Percentiles rank a stretch among this genome's conserved stretches.
These are phyloP conservation scores for Xylaria multiplex DNA, from an alignment of 2,329 filamentous ascomycete genomes.

Conservation along the genomic window DNA sequence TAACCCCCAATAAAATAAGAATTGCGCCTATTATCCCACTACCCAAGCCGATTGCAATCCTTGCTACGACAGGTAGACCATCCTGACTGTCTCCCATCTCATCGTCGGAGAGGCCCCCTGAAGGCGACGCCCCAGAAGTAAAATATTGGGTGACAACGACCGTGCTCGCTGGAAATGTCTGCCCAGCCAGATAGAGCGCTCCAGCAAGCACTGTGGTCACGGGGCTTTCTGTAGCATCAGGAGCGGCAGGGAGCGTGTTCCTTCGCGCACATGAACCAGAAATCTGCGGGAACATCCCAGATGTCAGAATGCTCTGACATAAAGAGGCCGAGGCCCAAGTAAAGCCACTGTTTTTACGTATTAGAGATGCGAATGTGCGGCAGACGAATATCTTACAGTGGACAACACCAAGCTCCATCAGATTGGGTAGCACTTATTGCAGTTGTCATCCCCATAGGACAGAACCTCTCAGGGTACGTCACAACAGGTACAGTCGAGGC, in stretches of 20 bases:
- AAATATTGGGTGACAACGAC: not conserved
- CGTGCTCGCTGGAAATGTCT: not conserved
- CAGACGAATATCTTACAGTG: constrained; percentile 4
- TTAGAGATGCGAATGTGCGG: not conserved
- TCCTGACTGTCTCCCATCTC: not conserved
- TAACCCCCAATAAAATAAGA: constrained; percentile 4
- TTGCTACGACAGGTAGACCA: not conserved
- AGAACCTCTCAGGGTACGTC: constrained; percentile 6
- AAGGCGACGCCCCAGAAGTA: not conserved
- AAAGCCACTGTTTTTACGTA: constrained; percentile 7
- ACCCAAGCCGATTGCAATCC: constrained; percentile 13
- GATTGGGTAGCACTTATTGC: not conserved
- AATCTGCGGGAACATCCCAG: not conserved
- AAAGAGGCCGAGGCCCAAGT: constrained; percentile 1
- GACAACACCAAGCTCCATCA: constrained; percentile 17
- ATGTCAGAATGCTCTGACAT: constrained; percentile 14
- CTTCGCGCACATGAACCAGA: constrained; percentile 2
- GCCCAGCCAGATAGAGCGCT: constrained; percentile 11
- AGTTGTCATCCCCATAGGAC: constrained; percentile 16
- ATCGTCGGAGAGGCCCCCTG: not conserved
- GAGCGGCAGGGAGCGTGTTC: not conserved
- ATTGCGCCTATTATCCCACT: constrained; percentile 7
- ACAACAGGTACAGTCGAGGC: not conserved
- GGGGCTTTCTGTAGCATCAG: constrained; percentile 5
- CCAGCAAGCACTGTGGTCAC: constrained; percentile 4